A percentile compares a stretch with the other conserved stretches of the same genome.
Evolutionary conservation across 441 rosid species (phyloP).

Genomic region (Syzygium malaccense): DNA sequence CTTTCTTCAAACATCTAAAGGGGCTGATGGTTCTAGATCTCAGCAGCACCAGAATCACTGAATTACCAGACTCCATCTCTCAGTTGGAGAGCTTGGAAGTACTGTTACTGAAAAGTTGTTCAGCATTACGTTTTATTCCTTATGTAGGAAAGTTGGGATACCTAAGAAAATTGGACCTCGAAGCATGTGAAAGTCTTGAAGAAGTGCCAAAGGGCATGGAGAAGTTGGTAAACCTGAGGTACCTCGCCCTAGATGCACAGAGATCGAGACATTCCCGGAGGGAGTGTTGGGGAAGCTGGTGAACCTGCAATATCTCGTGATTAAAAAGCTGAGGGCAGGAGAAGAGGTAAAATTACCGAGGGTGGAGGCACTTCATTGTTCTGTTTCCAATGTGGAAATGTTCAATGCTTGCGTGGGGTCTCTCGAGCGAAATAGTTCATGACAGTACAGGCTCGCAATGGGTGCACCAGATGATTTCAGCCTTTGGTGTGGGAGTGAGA

Average conservation of each 20-base stretch:
- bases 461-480: no score
- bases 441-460: no score
- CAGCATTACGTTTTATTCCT: not conserved
- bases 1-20: not conserved
- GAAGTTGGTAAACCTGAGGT: not conserved
- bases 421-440: not conserved
- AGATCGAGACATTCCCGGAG: no score
- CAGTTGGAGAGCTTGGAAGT: not conserved
- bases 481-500: no score
- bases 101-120: not conserved
- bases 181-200: not conserved
- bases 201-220: not conserved
- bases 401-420: not conserved
- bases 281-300: no score
- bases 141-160: not conserved
- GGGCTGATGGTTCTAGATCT: not conserved
- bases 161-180: not conserved
- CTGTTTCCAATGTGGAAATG: not conserved
- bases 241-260: not conserved
- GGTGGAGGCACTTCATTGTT: not conserved
- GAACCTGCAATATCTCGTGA: not conserved
- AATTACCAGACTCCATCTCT: not conserved
- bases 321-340: not conserved
- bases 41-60: accelerated
- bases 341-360: not conserved